Conservation (phyloP, 306 rosid species). For the Neltuma alba region DNA sequence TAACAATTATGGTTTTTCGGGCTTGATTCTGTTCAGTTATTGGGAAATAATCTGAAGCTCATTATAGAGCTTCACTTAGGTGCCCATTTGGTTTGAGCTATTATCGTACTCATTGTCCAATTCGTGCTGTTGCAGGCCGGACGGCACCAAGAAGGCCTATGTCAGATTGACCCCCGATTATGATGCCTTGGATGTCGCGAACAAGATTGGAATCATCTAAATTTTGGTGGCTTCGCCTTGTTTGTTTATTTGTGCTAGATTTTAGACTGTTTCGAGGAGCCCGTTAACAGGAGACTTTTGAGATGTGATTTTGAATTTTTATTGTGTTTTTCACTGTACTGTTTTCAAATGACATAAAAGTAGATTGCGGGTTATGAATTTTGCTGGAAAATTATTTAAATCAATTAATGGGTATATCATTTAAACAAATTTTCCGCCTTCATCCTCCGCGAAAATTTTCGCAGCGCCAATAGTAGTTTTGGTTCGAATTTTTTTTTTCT, state of each 20-base stretch:
- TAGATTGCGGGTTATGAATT: slow-evolving; percentile 38
- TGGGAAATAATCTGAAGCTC: not conserved
- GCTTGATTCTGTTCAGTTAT: not conserved
- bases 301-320: not conserved
- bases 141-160: slow-evolving; percentile 93
- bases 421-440: too few species aligned
- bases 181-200: slow-evolving; percentile 88
- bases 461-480: not conserved
- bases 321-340: slow-evolving; percentile 15
- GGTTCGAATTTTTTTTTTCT: too few species aligned
- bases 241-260: slow-evolving; percentile 20
- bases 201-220: slow-evolving; percentile 93
- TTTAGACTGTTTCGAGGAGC: slow-evolving; percentile 11
- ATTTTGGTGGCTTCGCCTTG: slow-evolving; percentile 11
- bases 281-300: slow-evolving; percentile 8
- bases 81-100: not conserved
- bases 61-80: not conserved
- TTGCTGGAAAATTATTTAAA: slow-evolving; percentile 31
- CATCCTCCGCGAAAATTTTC: not conserved
- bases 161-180: slow-evolving; percentile 86
- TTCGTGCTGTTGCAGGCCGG: slow-evolving; percentile 62
- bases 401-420: slow-evolving; percentile 16
- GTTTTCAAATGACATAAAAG: slow-evolving; percentile 13
- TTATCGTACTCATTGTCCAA: not conserved
- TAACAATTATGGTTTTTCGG: too few species aligned